Evolutionary conservation across 2,329 filamentous ascomycete genomes (phyloP), one percentile per base, ranked within the genome.

Genomic region (Aspergillus quadrilineatus): DNA sequence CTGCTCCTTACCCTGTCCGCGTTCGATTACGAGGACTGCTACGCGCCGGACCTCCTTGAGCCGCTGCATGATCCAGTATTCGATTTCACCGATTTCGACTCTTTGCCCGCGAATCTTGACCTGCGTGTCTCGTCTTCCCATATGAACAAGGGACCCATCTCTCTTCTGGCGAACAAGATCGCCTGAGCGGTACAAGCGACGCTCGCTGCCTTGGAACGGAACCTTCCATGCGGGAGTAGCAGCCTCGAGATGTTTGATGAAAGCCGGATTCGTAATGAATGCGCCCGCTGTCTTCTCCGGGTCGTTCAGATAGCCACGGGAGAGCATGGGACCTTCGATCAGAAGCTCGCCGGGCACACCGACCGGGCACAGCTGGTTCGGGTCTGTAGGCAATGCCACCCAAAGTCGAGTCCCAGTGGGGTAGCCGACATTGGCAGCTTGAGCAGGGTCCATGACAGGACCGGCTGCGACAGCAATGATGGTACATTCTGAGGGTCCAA

Each of bases 241-340:
- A 10, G 22, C 1, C 22, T 44, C 42, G 1, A 44, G 42, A 4
- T 28, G 17, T 10, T 14, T n/a, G 22, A 44, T 29, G 4, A 44
- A 50, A 2, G 29, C n/a, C 7, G 62, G 57, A 8, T 58, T 30
- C 6, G 57, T 32, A 12, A 69, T 61, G 48, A 72, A 71, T 8
- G 48, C 56, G 4, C 43, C 55, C 2, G 51, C 43, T 1, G 67
- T 71, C 52, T 60, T 60, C 22, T 64, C 59, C 1, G 56, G 37
- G 15, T 67, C 51, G 9, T 66, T 63, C 10, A 71, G 48, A 56
- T 72, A 72, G 2, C 65, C 66, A 42, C 60, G 45, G 6, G 59
- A 63, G 17, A 70, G 47, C 6, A 60, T 59, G 3, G 67, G 65
- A 1, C 75, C 75, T 56, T 77, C 37, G 3, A 51, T 22, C 2